These are phyloP conservation scores for Fusarium euwallaceae DNA, from an alignment of 2,329 filamentous ascomycete species.

Conservation along the genomic window DNA sequence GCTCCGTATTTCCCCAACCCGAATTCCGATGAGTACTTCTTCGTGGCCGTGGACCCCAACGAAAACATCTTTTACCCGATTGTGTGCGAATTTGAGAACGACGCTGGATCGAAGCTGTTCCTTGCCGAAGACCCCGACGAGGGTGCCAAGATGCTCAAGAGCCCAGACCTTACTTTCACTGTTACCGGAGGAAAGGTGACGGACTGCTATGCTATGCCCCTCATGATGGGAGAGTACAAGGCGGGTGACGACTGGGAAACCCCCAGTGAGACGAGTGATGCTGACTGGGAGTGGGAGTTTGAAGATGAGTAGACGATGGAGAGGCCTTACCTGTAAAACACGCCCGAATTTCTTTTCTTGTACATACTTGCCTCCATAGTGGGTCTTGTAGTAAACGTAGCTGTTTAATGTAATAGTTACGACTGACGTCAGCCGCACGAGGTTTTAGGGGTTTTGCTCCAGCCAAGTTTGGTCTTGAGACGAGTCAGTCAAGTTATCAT, in stretches of 20 bases:
- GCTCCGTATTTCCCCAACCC: constrained; percentile 14
- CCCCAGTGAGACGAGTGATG: neutral
- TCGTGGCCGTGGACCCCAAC: neutral
- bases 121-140: constrained; percentile 44
- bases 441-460: neutral
- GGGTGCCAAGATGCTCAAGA: constrained; percentile 41
- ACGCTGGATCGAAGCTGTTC: constrained; percentile 44
- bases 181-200: neutral
- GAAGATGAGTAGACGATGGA: neutral
- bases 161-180: constrained; percentile 19
- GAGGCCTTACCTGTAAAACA: neutral
- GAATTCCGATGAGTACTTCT: neutral
- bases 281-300: neutral
- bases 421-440: neutral
- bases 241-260: neutral
- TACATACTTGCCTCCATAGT: neutral
- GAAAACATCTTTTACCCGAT: constrained; percentile 45
- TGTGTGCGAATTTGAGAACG: constrained; percentile 47
- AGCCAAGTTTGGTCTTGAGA: too few relatives aligned
- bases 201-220: neutral
- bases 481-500: neutral
- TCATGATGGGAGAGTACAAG: neutral
- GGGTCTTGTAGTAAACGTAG: neutral
- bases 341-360: neutral
- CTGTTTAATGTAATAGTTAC: neutral